Base-by-base conservation (phyloP, 2,329 filamentous ascomycete species). In the Neofusicoccum kwambonambiense region DNA sequence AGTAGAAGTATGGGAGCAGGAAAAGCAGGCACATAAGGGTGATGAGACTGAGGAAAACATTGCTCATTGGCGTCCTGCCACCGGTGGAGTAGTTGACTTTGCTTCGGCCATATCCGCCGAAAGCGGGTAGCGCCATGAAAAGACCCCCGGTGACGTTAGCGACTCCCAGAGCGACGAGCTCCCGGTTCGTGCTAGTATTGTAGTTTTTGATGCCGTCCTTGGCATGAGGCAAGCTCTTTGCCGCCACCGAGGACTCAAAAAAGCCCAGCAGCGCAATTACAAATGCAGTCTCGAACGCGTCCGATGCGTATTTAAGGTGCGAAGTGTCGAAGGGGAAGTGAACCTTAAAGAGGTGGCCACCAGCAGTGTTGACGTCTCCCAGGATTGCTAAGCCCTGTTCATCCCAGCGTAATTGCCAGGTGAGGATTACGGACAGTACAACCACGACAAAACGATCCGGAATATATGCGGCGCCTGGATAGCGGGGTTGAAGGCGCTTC, bases 201-300 rank as follows among this genome's bases (percentile, higher is more conserved):
- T 97, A 92, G 37, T 88, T 90, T 66, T 91, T 86, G 37, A 97
- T 89, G 13, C 90, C 90, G 31, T 65, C 64, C 13, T 52, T 51
- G 27, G 64, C 27, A 3, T 44, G 45, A 12, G 75, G 74, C 2
- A 99, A 81, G 67, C 91, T 94, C 79, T 98, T 98, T 41, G 95
- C 95, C 1, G 95, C 95, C 12, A 99, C 93, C 0, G 93, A 97
- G 2, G 92, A 97, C 77, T 99, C 95, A 72, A 99, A 99, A 78
- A 99, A 99, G n/a, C 95, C 95, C 0, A 99, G 87, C 27, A 99
- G 83, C 0, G 93, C 92, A 68, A 99, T 97, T 62, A 98, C 83
- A 73, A 99, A 97, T 0, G 92, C 90, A 0, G 95, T 98, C 60
- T 91, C 89, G 84, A 98, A 90, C 42, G 92, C 90, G 67, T 92